These are phyloP conservation scores for Dacryopinax spathularia DNA, from an alignment of 768 basidiomycete genomes.

Conservation along the genomic window DNA sequence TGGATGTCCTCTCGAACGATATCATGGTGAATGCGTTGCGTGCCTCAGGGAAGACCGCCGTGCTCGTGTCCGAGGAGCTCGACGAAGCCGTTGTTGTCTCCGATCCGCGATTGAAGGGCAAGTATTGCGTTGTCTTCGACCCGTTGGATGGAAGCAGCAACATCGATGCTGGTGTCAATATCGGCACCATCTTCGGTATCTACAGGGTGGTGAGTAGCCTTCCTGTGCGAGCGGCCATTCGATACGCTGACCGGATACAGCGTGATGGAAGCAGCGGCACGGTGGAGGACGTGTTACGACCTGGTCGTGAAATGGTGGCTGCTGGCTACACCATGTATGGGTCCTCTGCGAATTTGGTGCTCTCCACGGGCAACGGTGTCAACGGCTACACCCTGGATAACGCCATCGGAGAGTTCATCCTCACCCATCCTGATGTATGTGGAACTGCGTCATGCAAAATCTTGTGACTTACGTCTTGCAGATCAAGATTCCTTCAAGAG, in stretches of 20 bases:
- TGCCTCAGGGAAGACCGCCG: slow-evolving; percentile 91
- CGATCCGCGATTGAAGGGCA: slow-evolving; percentile 62
- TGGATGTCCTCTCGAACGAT: slow-evolving; percentile 94
- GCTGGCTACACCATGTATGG: slow-evolving; percentile 98
- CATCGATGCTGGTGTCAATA: slow-evolving; percentile 97
- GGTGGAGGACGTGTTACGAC: slow-evolving; percentile 76
- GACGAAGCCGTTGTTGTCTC: slow-evolving; percentile 79
- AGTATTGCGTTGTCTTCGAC: slow-evolving; percentile 97
- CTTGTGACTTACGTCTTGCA: slow-evolving; percentile 20
- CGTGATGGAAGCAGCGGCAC: slow-evolving; percentile 62
- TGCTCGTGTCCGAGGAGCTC: slow-evolving; percentile 91
- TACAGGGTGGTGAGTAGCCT: slow-evolving; percentile 63
- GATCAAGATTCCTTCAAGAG: slow-evolving; percentile 86
- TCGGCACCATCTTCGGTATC: slow-evolving; percentile 94
- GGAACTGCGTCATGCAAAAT: background rate
- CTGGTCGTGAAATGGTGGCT: slow-evolving; percentile 93
- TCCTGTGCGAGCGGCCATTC: background rate
- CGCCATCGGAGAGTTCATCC: slow-evolving; percentile 90
- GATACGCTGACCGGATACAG: slow-evolving; percentile 28
- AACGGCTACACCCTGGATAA: slow-evolving; percentile 97
- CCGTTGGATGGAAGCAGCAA: slow-evolving; percentile 93
- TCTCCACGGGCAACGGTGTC: slow-evolving; percentile 88
- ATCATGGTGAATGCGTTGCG: slow-evolving; percentile 98
- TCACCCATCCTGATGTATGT: slow-evolving; percentile 86
- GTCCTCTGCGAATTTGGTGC: slow-evolving; percentile 89